Conservation (phyloP, 164 flowering plant species). For the Annona squamosa region DNA sequence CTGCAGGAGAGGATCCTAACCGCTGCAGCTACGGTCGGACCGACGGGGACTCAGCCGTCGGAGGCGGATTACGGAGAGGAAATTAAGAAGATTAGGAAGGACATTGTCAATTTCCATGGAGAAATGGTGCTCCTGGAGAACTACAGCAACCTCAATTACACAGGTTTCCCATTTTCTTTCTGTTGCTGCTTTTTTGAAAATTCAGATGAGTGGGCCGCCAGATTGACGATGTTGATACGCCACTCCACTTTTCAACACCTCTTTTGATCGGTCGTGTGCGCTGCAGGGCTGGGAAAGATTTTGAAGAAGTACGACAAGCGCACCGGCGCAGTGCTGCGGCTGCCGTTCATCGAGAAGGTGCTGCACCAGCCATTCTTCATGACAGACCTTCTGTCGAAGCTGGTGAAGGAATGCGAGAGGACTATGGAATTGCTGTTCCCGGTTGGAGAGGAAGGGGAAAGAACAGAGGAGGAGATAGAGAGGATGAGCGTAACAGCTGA, state of each 20-base stretch:
- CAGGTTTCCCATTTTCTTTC: slow-evolving; percentile 33
- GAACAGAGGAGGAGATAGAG: slow-evolving; percentile 1
- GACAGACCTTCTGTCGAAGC: slow-evolving; percentile 59
- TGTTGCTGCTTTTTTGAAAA: not conserved
- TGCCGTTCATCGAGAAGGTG: slow-evolving; percentile 66
- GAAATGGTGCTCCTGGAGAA: slow-evolving; percentile 82
- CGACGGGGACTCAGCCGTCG: slow-evolving; percentile 39
- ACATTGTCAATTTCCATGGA: slow-evolving; percentile 76
- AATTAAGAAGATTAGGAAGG: slow-evolving; percentile 54
- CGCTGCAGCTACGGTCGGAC: slow-evolving; percentile 36
- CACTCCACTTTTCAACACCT: not conserved
- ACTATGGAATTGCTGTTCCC: slow-evolving; percentile 56
- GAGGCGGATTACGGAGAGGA: slow-evolving; percentile 37
- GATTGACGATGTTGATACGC: not conserved
- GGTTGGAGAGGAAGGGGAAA: not conserved
- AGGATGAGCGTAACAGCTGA: slow-evolving; percentile 19
- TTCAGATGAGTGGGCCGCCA: not conserved
- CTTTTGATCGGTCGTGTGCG: not conserved
- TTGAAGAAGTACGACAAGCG: slow-evolving; percentile 86
- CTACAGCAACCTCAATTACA: slow-evolving; percentile 81
- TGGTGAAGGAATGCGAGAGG: slow-evolving; percentile 67
- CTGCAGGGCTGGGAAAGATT: slow-evolving; percentile 72
- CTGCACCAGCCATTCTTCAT: slow-evolving; percentile 73
- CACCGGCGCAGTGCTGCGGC: slow-evolving; percentile 59
- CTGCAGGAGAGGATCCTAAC: slow-evolving; percentile 53